phyloP scores from a whole-genome alignment of 495 filamentous ascomycete species.

The Bombardia bombarda region DNA sequence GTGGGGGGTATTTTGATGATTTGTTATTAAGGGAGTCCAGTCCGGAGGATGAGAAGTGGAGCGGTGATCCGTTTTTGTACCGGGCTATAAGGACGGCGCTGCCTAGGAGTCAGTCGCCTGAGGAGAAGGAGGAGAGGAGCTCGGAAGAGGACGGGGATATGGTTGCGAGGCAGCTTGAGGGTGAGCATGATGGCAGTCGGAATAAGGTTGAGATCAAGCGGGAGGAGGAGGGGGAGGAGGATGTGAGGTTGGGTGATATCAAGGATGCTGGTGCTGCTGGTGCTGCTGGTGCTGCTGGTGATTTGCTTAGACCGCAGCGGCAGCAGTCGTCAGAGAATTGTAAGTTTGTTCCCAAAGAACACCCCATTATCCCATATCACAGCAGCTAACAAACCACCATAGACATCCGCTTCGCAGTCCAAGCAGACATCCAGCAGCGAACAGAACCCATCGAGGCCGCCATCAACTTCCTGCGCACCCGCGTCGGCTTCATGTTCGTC shows the following conservation, averaged over 20 bases:
- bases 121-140: no score
- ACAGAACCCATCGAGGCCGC: constrained; percentile 74
- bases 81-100: background rate
- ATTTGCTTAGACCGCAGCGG: no score
- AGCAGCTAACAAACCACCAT: constrained; percentile 23
- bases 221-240: constrained; percentile 15
- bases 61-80: constrained; percentile 4
- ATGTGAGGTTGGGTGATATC: constrained; percentile 1
- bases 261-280: background rate
- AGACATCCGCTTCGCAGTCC: constrained; percentile 82
- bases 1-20: no score
- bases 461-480: constrained; percentile 53
- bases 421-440: constrained; percentile 80
- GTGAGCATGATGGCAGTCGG: no score
- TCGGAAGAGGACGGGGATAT: no score
- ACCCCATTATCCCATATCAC: constrained; percentile 18
- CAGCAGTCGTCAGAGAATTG: constrained; percentile 26
- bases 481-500: constrained; percentile 48
- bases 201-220: constrained; percentile 17
- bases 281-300: background rate
- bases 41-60: constrained; percentile 5
- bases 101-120: no score
- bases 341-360: no score
- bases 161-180: no score
- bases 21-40: constrained; percentile 36